Base-by-base conservation (phyloP, 805 yeast genomes). In the Sungouiella thailandica region DNA sequence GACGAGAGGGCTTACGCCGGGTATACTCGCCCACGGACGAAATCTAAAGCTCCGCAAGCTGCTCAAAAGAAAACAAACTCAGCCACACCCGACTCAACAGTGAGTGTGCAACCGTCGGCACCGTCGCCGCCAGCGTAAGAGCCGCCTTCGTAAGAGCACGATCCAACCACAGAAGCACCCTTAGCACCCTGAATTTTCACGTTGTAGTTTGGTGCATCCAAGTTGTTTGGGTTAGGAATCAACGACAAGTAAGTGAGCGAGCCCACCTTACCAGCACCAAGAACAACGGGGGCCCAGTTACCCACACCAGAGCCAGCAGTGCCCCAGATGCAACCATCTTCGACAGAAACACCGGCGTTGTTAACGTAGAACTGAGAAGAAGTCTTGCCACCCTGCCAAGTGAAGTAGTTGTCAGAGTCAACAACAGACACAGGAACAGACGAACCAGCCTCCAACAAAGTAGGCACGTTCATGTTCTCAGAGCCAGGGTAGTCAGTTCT, bases 401-500 rank as follows among this genome's bases (percentile, higher is more conserved):
- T 58, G 77, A 78, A 93, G 76, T 90, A 90, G 69, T 79, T 53
- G 46, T 68, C 81, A 58, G 78, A 76, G 62, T 87, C 74, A 44
- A 89, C 96, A 47, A 83, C 94, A 34, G 96, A 72, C 49, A 88
- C 68, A 37, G 83, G 81, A 53, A 72, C 61, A 24, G 73, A 49
- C 24, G 68, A 52, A 51, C 95, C 96, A 39, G 82, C 83, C 22
- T 58, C 60, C 34, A 89, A 83, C 43, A 76, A 69, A 40, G 97
- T 89, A 60, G 98, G 97, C 43, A 90, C 74, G 48, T 81, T 94
- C 97, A 90, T 93, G 76, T 88, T 88, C 72, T 90, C 98, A 46
- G 96, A 82, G 70, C 98, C 98, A 57, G 98, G 98, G 78, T 90
- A 90, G 63, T 90, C 98, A 43, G 98, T 90, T 73, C 97, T 84